Base-by-base conservation (phyloP, 2,329 filamentous ascomycete species). In the Phoma sp. region DNA sequence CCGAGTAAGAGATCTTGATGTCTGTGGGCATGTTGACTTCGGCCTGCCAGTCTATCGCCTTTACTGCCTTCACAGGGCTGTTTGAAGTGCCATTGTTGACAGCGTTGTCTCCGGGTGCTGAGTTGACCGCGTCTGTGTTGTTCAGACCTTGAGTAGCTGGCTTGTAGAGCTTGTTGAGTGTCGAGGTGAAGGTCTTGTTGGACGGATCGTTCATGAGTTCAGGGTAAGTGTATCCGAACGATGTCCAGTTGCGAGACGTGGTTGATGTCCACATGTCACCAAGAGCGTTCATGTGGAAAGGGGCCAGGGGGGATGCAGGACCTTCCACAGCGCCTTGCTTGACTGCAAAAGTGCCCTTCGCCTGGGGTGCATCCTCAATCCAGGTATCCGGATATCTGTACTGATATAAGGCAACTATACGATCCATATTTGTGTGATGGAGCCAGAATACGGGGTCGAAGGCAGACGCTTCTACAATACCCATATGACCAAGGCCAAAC, bases 401-500 rank as follows among this genome's bases (percentile, higher is more conserved):
- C 61, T 54, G 52, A 18, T 54, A 54, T 2, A 54, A 58, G 61
- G 52, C 41, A 33, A 50, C 25, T 18, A 55, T 46, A 4, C 52
- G 52, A 35, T 55, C 52, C 52, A 55, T 55, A 6, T 55, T 55
- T 6, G 41, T 36, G 29, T 72, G 70, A 53, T 72, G 70, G 9
- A 72, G 65, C 68, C 69, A 72, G 43, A 72, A 72, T 1, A 70
- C 53, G 0, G 70, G 67, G 46, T 72, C 70, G 24, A 66, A 72
- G 6, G 70, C 68, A 5, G 70, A 69, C 4, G 65, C 60, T 37
- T 70, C 68, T 4, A 66, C 52, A 14, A 71, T 69, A 5, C 70
- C 69, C 67, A 72, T 72, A 23, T 72, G 62, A 1, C 88, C 87
- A 7, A 70, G 49, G 1, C 69, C 68, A 27, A 72, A 71, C 4